Evolutionary conservation across 371 early-diverging fungal species (phyloP).

Genomic region (Syncephalastrum sp.): DNA sequence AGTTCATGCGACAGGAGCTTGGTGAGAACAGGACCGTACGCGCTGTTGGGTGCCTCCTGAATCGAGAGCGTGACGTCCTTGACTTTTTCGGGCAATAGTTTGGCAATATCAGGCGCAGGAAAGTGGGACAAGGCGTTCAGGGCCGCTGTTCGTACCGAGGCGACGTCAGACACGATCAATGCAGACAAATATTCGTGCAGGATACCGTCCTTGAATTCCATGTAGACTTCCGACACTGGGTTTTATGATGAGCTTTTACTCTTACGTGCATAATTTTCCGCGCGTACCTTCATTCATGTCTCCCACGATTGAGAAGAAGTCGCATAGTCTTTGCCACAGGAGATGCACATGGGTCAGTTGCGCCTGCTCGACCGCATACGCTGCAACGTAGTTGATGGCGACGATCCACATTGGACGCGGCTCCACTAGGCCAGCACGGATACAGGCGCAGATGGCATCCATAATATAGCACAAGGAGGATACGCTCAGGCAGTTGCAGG

Average conservation of each 20-base stretch:
- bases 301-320: slow-evolving; percentile 51
- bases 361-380: slow-evolving; percentile 33
- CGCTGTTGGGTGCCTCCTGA: slow-evolving; percentile 20
- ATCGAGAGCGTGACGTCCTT: slow-evolving; percentile 32
- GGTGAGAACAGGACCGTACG: slow-evolving; percentile 33
- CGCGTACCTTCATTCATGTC: slow-evolving; percentile 49
- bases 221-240: slow-evolving; percentile 48
- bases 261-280: background rate
- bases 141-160: slow-evolving; percentile 29
- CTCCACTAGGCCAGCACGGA: slow-evolving; percentile 48
- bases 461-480: slow-evolving; percentile 49
- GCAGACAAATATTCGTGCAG: slow-evolving; percentile 38
- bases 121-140: slow-evolving; percentile 46
- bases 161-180: slow-evolving; percentile 30
- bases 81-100: slow-evolving; percentile 48
- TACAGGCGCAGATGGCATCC: slow-evolving; percentile 44
- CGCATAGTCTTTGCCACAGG: slow-evolving; percentile 33
- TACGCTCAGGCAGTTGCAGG: slow-evolving; percentile 44
- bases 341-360: slow-evolving; percentile 6
- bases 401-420: slow-evolving; percentile 59
- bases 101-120: slow-evolving; percentile 23
- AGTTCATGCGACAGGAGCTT: slow-evolving; percentile 55
- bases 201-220: slow-evolving; percentile 47
- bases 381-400: slow-evolving; percentile 47
- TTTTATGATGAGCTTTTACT: background rate